Conservation (phyloP, 257 asterid species). For the Jasminum sambac region DNA sequence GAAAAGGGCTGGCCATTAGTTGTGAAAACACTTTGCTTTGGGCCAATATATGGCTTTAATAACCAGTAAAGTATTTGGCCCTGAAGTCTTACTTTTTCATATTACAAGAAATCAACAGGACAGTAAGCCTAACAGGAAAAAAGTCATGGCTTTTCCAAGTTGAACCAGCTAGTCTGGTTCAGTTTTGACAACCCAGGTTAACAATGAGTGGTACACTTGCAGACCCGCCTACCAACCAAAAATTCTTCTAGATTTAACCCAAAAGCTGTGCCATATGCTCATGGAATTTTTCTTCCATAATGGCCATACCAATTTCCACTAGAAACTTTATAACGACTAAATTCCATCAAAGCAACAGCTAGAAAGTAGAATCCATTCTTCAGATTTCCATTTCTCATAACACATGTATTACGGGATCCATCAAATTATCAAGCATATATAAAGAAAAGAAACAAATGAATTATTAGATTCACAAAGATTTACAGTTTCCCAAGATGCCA, state of each 20-base stretch:
- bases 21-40: too few relatives aligned
- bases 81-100: too few relatives aligned
- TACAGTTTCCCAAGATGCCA: background rate
- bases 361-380: constrained; percentile 1
- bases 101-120: too few relatives aligned
- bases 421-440: background rate
- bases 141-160: too few relatives aligned
- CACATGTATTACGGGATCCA: background rate
- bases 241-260: background rate
- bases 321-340: background rate
- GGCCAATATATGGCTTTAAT: too few relatives aligned
- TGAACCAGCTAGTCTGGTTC: too few relatives aligned
- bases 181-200: too few relatives aligned
- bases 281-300: background rate
- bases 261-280: background rate
- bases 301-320: background rate
- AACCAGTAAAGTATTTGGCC: too few relatives aligned
- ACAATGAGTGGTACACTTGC: too few relatives aligned
- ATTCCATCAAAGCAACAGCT: constrained; percentile 4
- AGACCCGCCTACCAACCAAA: constrained; percentile 9
- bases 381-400: background rate
- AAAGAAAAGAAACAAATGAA: background rate
- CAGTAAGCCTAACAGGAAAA: too few relatives aligned
- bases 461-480: constrained; percentile 18
- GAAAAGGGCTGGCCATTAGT: too few relatives aligned